Conservation (phyloP, 179 eudicot genomes). For the Silene noctiflora region DNA sequence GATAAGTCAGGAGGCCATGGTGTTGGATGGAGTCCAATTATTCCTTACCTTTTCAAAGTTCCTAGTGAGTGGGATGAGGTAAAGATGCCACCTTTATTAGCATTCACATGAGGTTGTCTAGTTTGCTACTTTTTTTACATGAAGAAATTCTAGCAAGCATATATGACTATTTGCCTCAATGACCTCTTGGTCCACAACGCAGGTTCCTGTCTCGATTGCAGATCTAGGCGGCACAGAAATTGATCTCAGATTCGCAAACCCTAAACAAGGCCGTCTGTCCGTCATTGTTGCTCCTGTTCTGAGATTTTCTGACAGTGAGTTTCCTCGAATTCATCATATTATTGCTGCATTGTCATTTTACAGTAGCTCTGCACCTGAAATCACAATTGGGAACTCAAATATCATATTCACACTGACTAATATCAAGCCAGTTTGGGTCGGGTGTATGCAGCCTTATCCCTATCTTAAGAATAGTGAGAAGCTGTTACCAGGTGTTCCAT, state of each 20-base stretch:
- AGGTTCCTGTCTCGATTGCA: constrained; percentile 98
- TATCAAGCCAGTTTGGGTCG: no score
- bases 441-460: no score
- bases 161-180: background rate
- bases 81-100: constrained; percentile 6
- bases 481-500: no score
- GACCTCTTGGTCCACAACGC: constrained; percentile 14
- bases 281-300: constrained; percentile 91
- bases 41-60: constrained; percentile 74
- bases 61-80: constrained; percentile 90
- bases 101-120: background rate
- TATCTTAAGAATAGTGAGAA: no score
- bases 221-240: constrained; percentile 97
- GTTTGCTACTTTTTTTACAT: no score
- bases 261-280: constrained; percentile 68
- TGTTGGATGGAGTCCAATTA: constrained; percentile 97
- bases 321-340: background rate
- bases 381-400: background rate
- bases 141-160: background rate
- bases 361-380: background rate
- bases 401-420: background rate
- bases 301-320: constrained; percentile 80
- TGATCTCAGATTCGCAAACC: constrained; percentile 76
- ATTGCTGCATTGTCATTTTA: background rate
- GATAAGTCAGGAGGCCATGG: constrained; percentile 99